Percentiles rank a stretch among this genome's conserved stretches.
phyloP scores from a whole-genome alignment of 164 flowering plant species.

The Aristolochia californica region DNA sequence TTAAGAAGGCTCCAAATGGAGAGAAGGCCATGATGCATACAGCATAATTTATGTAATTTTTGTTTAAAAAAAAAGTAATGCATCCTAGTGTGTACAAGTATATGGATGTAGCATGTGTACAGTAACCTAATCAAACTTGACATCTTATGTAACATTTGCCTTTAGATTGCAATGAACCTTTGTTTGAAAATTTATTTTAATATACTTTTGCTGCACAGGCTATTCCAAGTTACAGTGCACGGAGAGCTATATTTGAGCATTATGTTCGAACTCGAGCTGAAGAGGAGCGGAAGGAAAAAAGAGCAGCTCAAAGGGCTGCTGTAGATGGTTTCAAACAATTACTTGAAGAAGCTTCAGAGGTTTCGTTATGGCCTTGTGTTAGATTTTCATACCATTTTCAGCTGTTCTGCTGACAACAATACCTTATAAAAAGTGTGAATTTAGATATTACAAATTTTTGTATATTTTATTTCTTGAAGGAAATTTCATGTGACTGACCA shows the following conservation, averaged over 20 bases:
- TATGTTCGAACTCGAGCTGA: slow-evolving; percentile 96
- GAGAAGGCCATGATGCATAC: no score
- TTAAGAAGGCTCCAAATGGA: no score
- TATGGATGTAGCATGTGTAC: no score
- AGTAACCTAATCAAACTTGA: no score
- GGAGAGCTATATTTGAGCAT: slow-evolving; percentile 90
- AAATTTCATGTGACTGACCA: background rate
- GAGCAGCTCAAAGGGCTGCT: slow-evolving; percentile 98
- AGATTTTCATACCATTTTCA: background rate
- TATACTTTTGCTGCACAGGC: slow-evolving; percentile 46
- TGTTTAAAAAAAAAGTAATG: no score
- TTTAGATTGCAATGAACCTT: background rate
- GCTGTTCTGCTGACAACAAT: background rate
- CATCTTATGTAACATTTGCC: background rate
- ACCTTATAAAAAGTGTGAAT: no score
- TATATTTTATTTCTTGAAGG: background rate
- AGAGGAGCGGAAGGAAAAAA: slow-evolving; percentile 95
- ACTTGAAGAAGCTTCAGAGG: slow-evolving; percentile 86
- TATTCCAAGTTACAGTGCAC: slow-evolving; percentile 66
- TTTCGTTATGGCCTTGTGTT: slow-evolving; percentile 16
- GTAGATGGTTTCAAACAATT: slow-evolving; percentile 88
- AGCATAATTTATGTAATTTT: no score
- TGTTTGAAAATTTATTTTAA: background rate
- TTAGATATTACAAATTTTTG: background rate
- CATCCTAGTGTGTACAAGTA: no score